Evolutionary conservation across 1,139 yeast species (phyloP).

Genomic region (Debaryomycetaceae sp.): DNA sequence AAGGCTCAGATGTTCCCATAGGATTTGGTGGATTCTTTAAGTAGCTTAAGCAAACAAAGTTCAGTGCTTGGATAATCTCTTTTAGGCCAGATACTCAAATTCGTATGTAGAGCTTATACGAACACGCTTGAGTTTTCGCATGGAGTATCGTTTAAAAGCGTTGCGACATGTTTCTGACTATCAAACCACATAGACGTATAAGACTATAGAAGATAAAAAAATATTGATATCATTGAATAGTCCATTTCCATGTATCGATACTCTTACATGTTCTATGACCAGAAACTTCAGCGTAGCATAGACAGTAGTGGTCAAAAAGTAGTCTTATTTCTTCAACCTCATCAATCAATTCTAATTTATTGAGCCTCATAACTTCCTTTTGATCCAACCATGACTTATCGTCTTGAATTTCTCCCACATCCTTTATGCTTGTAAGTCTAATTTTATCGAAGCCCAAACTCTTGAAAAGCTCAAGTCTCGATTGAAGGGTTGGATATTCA

Average conservation of each 20-base stretch:
- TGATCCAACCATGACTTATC: conserved; percentile 46
- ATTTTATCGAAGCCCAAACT: conserved; percentile 20
- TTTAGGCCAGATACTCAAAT: no score
- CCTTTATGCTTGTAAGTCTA: conserved; percentile 53
- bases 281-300: conserved; percentile 19
- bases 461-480: conserved; percentile 38
- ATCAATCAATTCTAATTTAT: conserved; percentile 72
- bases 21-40: conserved; percentile 27
- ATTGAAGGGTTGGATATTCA: conserved; percentile 32
- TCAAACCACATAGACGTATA: no score
- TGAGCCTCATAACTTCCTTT: conserved; percentile 51
- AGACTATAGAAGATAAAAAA: no score
- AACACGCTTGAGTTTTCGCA: no score
- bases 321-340: conserved; percentile 83
- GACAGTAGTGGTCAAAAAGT: conserved; percentile 73
- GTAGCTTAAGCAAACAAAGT: background rate
- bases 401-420: conserved; percentile 47
- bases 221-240: background rate
- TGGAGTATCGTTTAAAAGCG: no score
- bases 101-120: no score
- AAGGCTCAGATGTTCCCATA: conserved; percentile 31
- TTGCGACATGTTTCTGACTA: no score
- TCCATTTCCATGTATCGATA: conserved; percentile 7
- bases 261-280: background rate
- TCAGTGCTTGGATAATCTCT: no score